Conservation (phyloP, 2,329 filamentous ascomycete genomes). For the Exophiala alcalophila region DNA sequence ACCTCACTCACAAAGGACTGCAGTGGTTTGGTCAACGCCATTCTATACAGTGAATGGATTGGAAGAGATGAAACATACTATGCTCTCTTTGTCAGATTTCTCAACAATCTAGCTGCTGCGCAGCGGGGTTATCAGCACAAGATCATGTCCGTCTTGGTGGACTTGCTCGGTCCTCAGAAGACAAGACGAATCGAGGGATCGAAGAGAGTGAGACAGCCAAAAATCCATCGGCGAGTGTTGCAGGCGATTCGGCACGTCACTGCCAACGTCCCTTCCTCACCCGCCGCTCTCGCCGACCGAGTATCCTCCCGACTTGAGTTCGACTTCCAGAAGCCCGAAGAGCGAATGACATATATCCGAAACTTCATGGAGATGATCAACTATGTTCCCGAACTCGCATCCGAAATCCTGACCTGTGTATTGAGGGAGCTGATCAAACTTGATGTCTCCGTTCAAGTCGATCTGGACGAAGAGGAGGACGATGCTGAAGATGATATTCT, state of each 20-base stretch:
- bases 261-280: constrained; percentile 75
- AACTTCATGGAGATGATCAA: constrained; percentile 75
- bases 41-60: constrained; percentile 60
- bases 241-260: constrained; percentile 71
- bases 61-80: constrained; percentile 60
- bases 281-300: constrained; percentile 65
- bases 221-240: constrained; percentile 72
- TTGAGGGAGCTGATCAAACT: constrained; percentile 87
- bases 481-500: constrained; percentile 74
- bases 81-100: constrained; percentile 54
- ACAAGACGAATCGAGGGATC: constrained; percentile 54
- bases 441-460: constrained; percentile 90
- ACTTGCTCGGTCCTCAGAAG: constrained; percentile 65
- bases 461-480: constrained; percentile 89
- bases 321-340: constrained; percentile 69
- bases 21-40: constrained; percentile 56
- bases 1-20: constrained; percentile 56
- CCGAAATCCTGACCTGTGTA: constrained; percentile 78
- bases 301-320: constrained; percentile 70
- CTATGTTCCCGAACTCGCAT: constrained; percentile 73
- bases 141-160: constrained; percentile 76
- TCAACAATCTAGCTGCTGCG: constrained; percentile 69
- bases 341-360: constrained; percentile 83
- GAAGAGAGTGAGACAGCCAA: constrained; percentile 57
- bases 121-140: constrained; percentile 73